A percentile compares a stretch with the other conserved stretches of the same genome.
phyloP scores from a whole-genome alignment of 2,329 filamentous ascomycete genomes.

The Metarhizium rileyi region DNA sequence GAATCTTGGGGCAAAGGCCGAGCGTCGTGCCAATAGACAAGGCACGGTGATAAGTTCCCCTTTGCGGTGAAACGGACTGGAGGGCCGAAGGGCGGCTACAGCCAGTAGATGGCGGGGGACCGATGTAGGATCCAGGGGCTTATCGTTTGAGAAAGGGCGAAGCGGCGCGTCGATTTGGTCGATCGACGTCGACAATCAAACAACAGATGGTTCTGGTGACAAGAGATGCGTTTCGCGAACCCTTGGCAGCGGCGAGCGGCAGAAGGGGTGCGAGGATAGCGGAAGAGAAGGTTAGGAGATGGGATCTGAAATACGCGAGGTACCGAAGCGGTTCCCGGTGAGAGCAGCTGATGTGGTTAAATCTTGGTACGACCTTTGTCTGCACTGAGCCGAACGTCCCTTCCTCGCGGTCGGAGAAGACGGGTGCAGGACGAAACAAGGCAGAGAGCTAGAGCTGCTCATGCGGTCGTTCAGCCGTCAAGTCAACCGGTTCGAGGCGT shows the following conservation, averaged over 20 bases:
- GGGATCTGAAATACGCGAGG: neutral
- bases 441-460: neutral
- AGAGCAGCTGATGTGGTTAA: neutral
- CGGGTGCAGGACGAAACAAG: neutral
- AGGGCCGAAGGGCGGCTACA: constrained; percentile 4
- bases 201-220: neutral
- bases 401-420: neutral
- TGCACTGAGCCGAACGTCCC: neutral
- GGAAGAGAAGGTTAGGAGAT: constrained; percentile 1
- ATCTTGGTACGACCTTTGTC: neutral
- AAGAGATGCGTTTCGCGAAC: neutral
- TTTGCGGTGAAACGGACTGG: constrained; percentile 3
- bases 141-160: constrained; percentile 1
- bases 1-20: constrained; percentile 1
- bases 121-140: constrained; percentile 1
- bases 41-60: neutral
- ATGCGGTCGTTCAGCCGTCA: neutral
- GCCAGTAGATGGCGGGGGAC: constrained; percentile 2
- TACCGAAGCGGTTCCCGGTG: neutral
- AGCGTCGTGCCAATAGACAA: constrained; percentile 1
- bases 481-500: neutral
- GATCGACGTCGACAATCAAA: constrained; percentile 1
- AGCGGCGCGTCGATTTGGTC: neutral
- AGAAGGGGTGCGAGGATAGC: neutral
- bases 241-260: neutral